Evolutionary conservation across 805 yeast species (phyloP).

Genomic region (Aciculoconidium aculeatum): DNA sequence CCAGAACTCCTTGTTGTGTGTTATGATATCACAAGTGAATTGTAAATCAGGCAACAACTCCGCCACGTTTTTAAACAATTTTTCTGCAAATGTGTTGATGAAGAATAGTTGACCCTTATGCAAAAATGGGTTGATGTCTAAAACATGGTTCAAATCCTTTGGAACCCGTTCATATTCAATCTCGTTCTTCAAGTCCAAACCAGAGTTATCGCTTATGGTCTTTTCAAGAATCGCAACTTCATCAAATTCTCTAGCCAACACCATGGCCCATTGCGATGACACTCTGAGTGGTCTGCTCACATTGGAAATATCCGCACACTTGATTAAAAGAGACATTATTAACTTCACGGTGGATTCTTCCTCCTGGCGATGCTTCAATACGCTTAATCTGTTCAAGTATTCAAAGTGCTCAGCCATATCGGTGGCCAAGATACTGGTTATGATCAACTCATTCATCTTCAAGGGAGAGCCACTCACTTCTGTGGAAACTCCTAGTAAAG

Average conservation of each 20-base stretch:
- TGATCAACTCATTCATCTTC: conserved; percentile 27
- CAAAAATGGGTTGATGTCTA: conserved; percentile 43
- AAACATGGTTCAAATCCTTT: conserved; percentile 34
- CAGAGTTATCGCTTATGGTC: conserved; percentile 6
- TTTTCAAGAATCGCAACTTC: conserved; percentile 56
- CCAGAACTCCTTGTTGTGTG: conserved; percentile 57
- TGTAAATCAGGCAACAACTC: conserved; percentile 54
- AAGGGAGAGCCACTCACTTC: conserved; percentile 13
- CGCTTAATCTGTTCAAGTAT: conserved; percentile 51
- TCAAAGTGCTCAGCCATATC: conserved; percentile 89
- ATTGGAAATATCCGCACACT: conserved; percentile 94
- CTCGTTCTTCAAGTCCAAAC: conserved; percentile 7
- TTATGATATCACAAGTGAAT: conserved; percentile 50
- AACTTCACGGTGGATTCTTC: conserved; percentile 28
- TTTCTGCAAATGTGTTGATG: conserved; percentile 74
- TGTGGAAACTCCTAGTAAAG: conserved; percentile 34
- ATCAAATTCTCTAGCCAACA: conserved; percentile 70
- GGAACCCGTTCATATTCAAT: conserved; percentile 34
- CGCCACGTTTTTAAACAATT: conserved; percentile 63
- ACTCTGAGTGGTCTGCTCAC: conserved; percentile 76
- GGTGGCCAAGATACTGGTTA: conserved; percentile 46
- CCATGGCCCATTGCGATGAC: conserved; percentile 81
- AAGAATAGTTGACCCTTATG: conserved; percentile 77
- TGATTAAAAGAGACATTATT: conserved; percentile 65
- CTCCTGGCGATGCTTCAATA: conserved; percentile 13